Evolutionary conservation across 371 early-diverging fungal genomes (phyloP), one percentile per base, ranked within the genome.

Genomic region (Gilbertella persicaria): DNA sequence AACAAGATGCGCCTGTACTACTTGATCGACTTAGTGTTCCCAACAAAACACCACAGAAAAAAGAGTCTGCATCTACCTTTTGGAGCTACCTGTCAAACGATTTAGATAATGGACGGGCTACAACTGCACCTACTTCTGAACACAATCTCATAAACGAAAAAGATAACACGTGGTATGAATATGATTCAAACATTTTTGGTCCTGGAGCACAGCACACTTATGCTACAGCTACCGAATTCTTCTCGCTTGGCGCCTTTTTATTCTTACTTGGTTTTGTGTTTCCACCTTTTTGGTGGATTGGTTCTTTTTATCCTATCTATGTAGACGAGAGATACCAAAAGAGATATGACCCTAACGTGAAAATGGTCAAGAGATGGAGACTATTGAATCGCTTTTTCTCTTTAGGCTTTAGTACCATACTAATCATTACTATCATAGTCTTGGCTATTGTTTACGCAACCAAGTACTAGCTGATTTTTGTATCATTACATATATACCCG

Each of bases 241-340:
- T 54, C 33, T 67, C 67, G 12, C 17, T 58, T 3, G 76, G 76
- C 35, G 63, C 66, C 1, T 40, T 60, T 19, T 37, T 75, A 10
- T 75, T 75, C 38, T 26, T 69, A 14, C 59, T 72, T 51, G 75
- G 75, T 17, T 75, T 75, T 37, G 23, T 75, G 10, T 57, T 46
- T 36, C 75, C 75, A 10, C 70, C 70, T 6, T 45, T 66, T 0
- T 75, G 75, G 75, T 75, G 75, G 72, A 20, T 75, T 12, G 75
- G 75, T 1, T 50, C 66, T 1, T 58, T 67, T 46, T 62, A 48
- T 30, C 76, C 76, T 9, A 30, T 38, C 12, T 57, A 17, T 54
- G 35, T 42, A 19, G 45, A 26, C 43, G 51, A 35, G 24, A 10
- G 17, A 38, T 36, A 35, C 33, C 29, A 35, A 33, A 16, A 28